phyloP scores from a whole-genome alignment of 169 alveolate species.

The Plasmodium falciparum region DNA sequence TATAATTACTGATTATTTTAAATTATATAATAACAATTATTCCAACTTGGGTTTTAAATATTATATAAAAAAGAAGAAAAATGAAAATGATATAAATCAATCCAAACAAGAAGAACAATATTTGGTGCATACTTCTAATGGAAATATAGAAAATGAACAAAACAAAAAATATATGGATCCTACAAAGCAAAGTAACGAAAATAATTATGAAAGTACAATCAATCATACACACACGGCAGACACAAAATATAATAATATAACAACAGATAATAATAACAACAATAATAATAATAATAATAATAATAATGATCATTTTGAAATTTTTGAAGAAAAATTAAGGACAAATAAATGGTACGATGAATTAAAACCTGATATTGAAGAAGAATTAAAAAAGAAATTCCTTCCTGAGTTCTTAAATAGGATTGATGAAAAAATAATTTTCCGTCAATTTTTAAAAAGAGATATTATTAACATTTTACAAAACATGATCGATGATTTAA shows the following conservation, averaged over 20 bases:
- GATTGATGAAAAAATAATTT: conserved; percentile 84
- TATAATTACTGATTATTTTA: conserved; percentile 78
- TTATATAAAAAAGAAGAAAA: conserved; percentile 18
- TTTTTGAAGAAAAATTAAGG: conserved; percentile 62
- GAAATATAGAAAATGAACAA: background rate
- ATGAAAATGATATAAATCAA: background rate
- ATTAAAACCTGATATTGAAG: conserved; percentile 76
- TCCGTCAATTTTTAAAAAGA: conserved; percentile 81
- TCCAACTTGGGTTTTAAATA: conserved; percentile 60
- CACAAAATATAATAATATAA: background rate
- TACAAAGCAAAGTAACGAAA: background rate
- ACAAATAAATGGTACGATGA: conserved; percentile 76
- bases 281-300: background rate
- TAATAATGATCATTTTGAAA: background rate
- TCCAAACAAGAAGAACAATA: background rate
- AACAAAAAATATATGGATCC: background rate
- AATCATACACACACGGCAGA: background rate
- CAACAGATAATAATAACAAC: background rate
- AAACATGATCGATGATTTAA: conserved; percentile 75
- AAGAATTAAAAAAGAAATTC: conserved; percentile 77
- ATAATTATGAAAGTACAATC: conserved; percentile 11
- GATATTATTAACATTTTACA: conserved; percentile 81
- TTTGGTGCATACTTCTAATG: background rate
- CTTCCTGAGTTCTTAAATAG: conserved; percentile 87
- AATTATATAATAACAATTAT: conserved; percentile 59